These are phyloP conservation scores for Heliosperma pusillum DNA, from an alignment of 148 eudicot genomes.

Conservation along the genomic window DNA sequence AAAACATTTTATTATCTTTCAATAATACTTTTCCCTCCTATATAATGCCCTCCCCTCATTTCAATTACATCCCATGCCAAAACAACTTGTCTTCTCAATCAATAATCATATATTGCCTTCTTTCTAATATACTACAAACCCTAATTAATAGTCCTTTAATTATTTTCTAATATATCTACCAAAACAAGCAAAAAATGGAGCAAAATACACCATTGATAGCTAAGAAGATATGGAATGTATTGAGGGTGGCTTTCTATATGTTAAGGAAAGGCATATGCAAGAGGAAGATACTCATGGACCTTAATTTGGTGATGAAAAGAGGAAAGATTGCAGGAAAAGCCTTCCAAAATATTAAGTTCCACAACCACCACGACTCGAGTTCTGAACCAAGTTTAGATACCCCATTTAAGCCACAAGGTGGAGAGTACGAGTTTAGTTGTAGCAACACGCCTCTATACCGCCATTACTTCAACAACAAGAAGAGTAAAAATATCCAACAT, in stretches of 20 bases:
- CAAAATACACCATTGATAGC: conserved; percentile 35
- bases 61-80: conserved; percentile 9
- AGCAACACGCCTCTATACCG: conserved; percentile 53
- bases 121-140: neutral
- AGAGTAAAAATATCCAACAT: neutral
- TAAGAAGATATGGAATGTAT: conserved; percentile 42
- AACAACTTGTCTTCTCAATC: conserved; percentile 5
- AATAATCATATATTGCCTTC: neutral
- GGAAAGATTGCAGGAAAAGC: conserved; percentile 64
- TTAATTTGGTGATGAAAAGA: conserved; percentile 51
- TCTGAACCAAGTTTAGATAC: conserved; percentile 4
- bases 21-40: conserved; percentile 7
- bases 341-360: conserved; percentile 47
- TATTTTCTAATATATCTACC: neutral
- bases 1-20: neutral
- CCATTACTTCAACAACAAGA: conserved; percentile 26
- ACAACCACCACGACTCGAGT: conserved; percentile 32
- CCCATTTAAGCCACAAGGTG: neutral
- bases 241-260: conserved; percentile 46
- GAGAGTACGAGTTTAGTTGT: conserved; percentile 84
- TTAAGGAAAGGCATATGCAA: conserved; percentile 52
- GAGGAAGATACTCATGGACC: conserved; percentile 41
- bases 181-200: conserved; percentile 35
- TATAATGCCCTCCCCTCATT: conserved; percentile 3
- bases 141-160: neutral